Base-by-base conservation (phyloP, 306 rosid species). In the Adenanthera pavonina region DNA sequence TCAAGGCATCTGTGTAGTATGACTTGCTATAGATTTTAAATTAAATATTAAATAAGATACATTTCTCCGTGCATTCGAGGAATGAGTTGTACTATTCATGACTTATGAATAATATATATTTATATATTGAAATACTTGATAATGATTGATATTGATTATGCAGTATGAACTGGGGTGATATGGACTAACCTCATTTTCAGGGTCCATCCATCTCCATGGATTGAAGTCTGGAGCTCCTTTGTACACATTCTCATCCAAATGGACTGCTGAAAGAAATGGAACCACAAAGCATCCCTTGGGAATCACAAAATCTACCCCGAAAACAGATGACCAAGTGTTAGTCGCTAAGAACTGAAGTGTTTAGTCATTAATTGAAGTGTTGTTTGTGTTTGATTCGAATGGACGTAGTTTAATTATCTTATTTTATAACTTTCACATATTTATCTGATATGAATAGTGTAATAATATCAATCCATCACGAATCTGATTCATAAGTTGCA, bases 151-250 rank as follows among this genome's bases (percentile, higher is more conserved):
- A 54, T 59, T 8, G 35, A 1, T 40, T 7, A 13, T 15, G 68
- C 41, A 61, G 64, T 35, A 25, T 78, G 46, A 9, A 65, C 14
- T 54, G 53, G 59, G 62, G n/a, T 59, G 15, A 47, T 57, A 77
- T 41, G 77, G 19, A 76, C 83, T 38, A 70, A 92, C 98, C 94
- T 92, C 90, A 81, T 91, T 92, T 86, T 88, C 73, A 75, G 84
- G 85, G 48, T 95, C 92, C 92, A 89, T 89, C 98, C 98, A 95
- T 88, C 98, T 92, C 98, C 97, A 92, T 47, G 98, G 97, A 70
- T 91, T 92, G 91, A 95, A 95, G 35, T 69, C 33, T 75, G 60
- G 64, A 84, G 98, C 92, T 82, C 74, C 98, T 61, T 74, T 78
- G 16, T 86, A 95, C 76, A 92, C 89, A 59, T 86, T 89, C 79